Percentiles rank a stretch among this genome's conserved stretches.
phyloP scores from a whole-genome alignment of 352 stramenopile species.

The Globisporangium paddicum region DNA sequence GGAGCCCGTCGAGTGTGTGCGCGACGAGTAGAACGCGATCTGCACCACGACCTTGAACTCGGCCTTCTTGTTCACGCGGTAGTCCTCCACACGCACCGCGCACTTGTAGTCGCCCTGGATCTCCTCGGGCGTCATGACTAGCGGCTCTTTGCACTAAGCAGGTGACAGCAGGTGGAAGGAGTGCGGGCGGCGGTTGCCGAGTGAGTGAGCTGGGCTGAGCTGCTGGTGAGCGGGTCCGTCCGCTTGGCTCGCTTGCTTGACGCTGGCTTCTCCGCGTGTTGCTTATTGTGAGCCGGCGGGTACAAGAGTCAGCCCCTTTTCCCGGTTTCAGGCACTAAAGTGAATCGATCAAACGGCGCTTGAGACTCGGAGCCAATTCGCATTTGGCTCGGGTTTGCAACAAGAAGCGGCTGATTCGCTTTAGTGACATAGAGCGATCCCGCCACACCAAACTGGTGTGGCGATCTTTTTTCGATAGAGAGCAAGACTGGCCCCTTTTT shows the following conservation, averaged over 20 bases:
- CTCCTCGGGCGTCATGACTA: conserved; percentile 73
- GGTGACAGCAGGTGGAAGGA: too few relatives aligned
- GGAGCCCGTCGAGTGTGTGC: conserved; percentile 49
- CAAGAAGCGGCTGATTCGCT: too few relatives aligned
- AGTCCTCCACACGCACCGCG: conserved; percentile 58
- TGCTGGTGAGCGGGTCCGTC: too few relatives aligned
- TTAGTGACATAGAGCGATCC: too few relatives aligned
- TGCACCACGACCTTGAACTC: conserved; percentile 78
- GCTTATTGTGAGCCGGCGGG: background rate
- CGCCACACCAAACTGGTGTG: background rate
- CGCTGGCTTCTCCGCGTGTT: background rate
- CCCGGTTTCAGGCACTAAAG: too few relatives aligned
- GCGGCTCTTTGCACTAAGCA: too few relatives aligned
- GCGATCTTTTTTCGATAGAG: background rate
- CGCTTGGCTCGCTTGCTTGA: background rate
- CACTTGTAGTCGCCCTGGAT: conserved; percentile 77
- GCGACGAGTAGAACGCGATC: conserved; percentile 72
- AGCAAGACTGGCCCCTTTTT: background rate
- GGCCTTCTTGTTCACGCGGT: conserved; percentile 71
- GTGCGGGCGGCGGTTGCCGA: background rate
- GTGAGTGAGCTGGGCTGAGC: background rate
- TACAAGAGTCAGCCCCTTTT: background rate
- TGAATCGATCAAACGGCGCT: too few relatives aligned
- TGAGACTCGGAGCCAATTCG: too few relatives aligned
- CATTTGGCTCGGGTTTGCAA: too few relatives aligned